These are phyloP conservation scores for Macrophomina pseudophaseolina DNA, from an alignment of 2,329 filamentous ascomycete genomes.

Conservation along the genomic window DNA sequence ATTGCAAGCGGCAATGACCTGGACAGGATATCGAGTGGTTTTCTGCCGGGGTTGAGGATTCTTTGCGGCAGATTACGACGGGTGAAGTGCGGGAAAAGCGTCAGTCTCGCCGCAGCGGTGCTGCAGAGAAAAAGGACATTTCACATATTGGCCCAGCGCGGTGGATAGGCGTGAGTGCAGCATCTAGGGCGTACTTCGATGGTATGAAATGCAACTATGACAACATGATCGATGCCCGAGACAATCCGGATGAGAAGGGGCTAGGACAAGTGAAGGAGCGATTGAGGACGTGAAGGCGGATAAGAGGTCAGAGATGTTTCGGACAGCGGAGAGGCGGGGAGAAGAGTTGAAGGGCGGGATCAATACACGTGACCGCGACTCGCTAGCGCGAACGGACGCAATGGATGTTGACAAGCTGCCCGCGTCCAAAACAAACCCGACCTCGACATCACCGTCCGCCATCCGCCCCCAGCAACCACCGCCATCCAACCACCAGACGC, in stretches of 20 bases:
- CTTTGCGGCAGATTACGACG: not conserved
- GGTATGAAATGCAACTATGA: too few species aligned
- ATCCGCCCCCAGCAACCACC: slow-evolving; percentile 17
- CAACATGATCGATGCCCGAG: too few species aligned
- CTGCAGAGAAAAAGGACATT: too few species aligned
- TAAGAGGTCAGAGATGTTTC: not conserved
- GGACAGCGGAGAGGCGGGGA: not conserved
- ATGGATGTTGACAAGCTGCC: not conserved
- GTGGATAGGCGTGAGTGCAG: too few species aligned
- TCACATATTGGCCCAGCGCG: too few species aligned
- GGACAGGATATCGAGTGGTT: too few species aligned
- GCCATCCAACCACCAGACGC: not conserved
- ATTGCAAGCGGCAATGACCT: too few species aligned
- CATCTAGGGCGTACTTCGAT: too few species aligned
- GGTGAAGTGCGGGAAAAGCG: not conserved
- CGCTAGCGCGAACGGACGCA: not conserved
- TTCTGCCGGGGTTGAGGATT: not conserved
- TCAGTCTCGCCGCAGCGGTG: not conserved
- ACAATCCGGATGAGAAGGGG: too few species aligned
- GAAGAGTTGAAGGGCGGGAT: not conserved
- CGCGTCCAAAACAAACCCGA: slow-evolving; percentile 7
- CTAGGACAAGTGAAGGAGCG: too few species aligned
- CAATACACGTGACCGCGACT: not conserved
- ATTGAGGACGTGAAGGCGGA: not conserved
- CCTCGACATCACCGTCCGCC: slow-evolving; percentile 15